phyloP scores from a whole-genome alignment of 108 stramenopile species.

The Stephanodiscus triporus region DNA sequence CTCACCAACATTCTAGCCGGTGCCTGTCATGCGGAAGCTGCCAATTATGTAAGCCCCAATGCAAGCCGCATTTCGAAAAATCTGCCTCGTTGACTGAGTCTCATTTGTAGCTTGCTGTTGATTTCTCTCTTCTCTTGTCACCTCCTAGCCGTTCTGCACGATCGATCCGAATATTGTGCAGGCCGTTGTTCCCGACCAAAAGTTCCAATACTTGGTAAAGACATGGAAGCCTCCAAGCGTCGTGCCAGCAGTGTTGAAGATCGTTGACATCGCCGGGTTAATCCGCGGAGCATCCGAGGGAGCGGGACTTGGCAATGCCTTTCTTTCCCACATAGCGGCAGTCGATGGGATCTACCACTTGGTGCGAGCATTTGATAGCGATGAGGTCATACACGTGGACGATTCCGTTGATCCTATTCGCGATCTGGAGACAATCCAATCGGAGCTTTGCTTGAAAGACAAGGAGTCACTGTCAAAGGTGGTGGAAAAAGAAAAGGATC shows the following conservation, averaged over 20 bases:
- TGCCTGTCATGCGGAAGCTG: slow-evolving; percentile 85
- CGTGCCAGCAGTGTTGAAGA: slow-evolving; percentile 93
- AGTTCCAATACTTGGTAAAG: slow-evolving; percentile 95
- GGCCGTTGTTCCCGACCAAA: slow-evolving; percentile 96
- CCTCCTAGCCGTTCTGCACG: slow-evolving; percentile 89
- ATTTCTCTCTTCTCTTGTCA: not conserved
- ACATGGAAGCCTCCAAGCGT: slow-evolving; percentile 82
- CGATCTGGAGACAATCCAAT: slow-evolving; percentile 97
- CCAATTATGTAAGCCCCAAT: slow-evolving; percentile 59
- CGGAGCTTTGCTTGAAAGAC: slow-evolving; percentile 96
- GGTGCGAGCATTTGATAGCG: slow-evolving; percentile 95
- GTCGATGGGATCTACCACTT: slow-evolving; percentile 98
- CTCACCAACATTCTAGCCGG: slow-evolving; percentile 91
- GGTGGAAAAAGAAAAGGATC: slow-evolving; percentile 75
- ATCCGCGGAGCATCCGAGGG: slow-evolving; percentile 98
- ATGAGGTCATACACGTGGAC: slow-evolving; percentile 99
- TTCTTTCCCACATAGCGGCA: slow-evolving; percentile 96
- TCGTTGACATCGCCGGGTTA: slow-evolving; percentile 99
- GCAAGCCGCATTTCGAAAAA: not conserved
- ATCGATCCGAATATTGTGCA: slow-evolving; percentile 99
- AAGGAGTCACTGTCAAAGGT: slow-evolving; percentile 67
- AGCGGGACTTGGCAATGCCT: slow-evolving; percentile 99
- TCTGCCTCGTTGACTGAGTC: not conserved
- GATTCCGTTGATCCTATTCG: slow-evolving; percentile 98
- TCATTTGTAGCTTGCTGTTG: not conserved